These are phyloP conservation scores for Colletotrichum costaricense DNA, from an alignment of 2,329 filamentous ascomycete species.

Conservation along the genomic window DNA sequence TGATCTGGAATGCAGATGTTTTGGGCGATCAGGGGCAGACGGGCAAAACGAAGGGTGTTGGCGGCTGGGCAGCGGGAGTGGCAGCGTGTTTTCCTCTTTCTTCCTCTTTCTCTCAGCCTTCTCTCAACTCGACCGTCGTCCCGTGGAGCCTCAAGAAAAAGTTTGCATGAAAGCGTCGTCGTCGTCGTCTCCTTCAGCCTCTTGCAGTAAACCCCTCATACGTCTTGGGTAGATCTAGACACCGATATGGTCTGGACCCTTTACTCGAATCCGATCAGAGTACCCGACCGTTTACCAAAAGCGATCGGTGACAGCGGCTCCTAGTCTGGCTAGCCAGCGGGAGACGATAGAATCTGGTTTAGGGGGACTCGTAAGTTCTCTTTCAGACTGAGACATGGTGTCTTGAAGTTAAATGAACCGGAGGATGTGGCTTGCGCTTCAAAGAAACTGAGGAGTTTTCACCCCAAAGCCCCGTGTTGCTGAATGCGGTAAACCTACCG, in stretches of 20 bases:
- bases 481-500: background rate
- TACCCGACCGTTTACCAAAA: background rate
- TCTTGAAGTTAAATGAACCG: background rate
- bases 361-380: background rate
- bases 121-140: background rate
- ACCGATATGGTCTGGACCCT: background rate
- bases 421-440: slow-evolving; percentile 3
- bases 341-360: background rate
- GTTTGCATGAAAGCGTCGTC: background rate
- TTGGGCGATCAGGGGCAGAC: background rate
- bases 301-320: background rate
- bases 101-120: background rate
- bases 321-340: background rate
- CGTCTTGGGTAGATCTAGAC: background rate
- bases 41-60: background rate
- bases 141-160: background rate
- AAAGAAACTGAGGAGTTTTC: background rate
- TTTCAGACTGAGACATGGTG: background rate
- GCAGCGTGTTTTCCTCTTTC: background rate
- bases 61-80: background rate
- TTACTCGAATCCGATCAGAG: background rate
- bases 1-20: slow-evolving; percentile 2
- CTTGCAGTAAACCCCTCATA: background rate
- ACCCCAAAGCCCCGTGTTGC: background rate
- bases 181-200: background rate